Conservation (phyloP, 2,329 filamentous ascomycete genomes). For the Arthrinium puccinioides region DNA sequence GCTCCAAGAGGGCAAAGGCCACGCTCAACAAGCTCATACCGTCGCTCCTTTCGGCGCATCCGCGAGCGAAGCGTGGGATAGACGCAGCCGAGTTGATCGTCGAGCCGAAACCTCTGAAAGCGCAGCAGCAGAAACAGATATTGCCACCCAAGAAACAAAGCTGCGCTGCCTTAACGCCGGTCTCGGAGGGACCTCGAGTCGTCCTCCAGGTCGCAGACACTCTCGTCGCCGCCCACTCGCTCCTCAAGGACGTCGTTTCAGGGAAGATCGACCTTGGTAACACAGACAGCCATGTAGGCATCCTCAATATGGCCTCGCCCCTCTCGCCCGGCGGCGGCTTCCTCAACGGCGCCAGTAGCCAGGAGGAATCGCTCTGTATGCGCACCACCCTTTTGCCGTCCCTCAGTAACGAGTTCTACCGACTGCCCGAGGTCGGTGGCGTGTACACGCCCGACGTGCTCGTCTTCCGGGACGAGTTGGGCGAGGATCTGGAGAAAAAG, state of each 20-base stretch:
- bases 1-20: constrained; percentile 46
- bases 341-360: constrained; percentile 49
- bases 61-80: constrained; percentile 47
- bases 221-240: constrained; percentile 40
- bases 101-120: constrained; percentile 15
- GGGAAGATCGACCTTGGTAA: constrained; percentile 9
- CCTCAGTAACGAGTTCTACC: constrained; percentile 50
- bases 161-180: not conserved
- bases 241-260: constrained; percentile 12
- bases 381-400: constrained; percentile 53
- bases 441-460: constrained; percentile 52
- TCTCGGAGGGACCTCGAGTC: too few species aligned
- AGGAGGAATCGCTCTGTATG: constrained; percentile 56
- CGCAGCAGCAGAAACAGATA: not conserved
- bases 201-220: constrained; percentile 43
- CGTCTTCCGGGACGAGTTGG: constrained; percentile 41
- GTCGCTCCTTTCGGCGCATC: constrained; percentile 41
- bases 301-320: constrained; percentile 60
- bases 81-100: constrained; percentile 42
- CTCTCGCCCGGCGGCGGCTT: constrained; percentile 55
- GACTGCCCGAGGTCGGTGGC: constrained; percentile 48
- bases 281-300: constrained; percentile 30
- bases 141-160: not conserved
- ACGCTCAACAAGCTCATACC: constrained; percentile 56
- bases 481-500: constrained; percentile 30